Evolutionary conservation across 1,284 basidiomycete species (phyloP).

Genomic region (Cutaneotrichosporon arboriforme): DNA sequence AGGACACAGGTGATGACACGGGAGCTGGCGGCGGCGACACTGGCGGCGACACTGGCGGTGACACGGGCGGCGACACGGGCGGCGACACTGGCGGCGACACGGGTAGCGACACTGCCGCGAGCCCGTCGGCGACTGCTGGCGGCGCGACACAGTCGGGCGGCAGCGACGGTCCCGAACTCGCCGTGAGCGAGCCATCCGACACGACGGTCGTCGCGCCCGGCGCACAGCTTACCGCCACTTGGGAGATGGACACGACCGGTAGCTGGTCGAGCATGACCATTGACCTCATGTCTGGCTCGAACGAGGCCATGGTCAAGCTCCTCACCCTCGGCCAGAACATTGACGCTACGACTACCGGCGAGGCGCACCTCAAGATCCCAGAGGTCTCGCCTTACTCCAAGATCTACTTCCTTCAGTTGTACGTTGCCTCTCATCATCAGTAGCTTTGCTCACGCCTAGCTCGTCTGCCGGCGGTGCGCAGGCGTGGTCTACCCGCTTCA

Average conservation of each 20-base stretch:
- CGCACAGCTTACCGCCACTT: constrained; percentile 32
- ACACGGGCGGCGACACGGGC: background rate
- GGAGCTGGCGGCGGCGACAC: background rate
- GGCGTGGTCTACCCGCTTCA: constrained; percentile 48
- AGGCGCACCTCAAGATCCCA: constrained; percentile 31
- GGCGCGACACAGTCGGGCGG: background rate
- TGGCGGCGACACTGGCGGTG: background rate
- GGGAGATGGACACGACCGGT: constrained; percentile 45
- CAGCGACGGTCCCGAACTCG: background rate
- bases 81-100: background rate
- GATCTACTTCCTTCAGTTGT: constrained; percentile 50
- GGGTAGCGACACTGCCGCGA: background rate
- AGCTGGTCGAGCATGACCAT: constrained; percentile 45
- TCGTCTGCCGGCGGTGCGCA: constrained; percentile 26
- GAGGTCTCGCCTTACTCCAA: constrained; percentile 45
- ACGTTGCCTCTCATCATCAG: constrained; percentile 4
- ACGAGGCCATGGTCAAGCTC: constrained; percentile 25
- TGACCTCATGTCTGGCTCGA: constrained; percentile 46
- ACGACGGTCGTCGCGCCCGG: constrained; percentile 41
- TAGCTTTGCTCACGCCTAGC: constrained; percentile 17
- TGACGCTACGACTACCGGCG: constrained; percentile 29
- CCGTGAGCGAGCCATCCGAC: constrained; percentile 28
- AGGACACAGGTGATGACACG: constrained; percentile 3
- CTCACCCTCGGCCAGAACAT: constrained; percentile 35
- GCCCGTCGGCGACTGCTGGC: background rate